phyloP scores from a whole-genome alignment of 768 basidiomycete genomes.

The Pulveroboletus frians region DNA sequence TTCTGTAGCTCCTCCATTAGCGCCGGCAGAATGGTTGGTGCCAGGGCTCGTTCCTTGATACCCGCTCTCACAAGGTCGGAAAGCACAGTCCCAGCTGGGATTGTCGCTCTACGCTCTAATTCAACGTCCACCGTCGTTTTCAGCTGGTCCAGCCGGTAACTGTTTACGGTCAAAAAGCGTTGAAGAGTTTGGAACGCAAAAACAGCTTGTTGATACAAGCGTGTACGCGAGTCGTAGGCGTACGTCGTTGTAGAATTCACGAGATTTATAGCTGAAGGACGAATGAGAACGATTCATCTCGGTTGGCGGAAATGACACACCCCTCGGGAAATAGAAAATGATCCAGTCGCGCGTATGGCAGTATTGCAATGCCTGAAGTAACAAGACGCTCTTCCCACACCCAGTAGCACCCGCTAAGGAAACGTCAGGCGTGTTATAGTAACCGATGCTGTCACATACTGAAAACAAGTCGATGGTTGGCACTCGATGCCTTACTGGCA shows the following conservation, averaged over 20 bases:
- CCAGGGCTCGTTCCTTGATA: slow-evolving; percentile 43
- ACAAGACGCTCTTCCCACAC: slow-evolving; percentile 73
- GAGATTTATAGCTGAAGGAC: slow-evolving; percentile 43
- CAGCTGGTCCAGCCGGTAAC: slow-evolving; percentile 37
- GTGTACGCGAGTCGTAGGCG: slow-evolving; percentile 68
- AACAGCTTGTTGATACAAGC: slow-evolving; percentile 68
- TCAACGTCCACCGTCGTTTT: slow-evolving; percentile 37
- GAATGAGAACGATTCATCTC: not conserved
- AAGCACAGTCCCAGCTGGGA: slow-evolving; percentile 48
- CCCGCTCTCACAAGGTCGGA: slow-evolving; percentile 55
- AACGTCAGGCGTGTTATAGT: not conserved
- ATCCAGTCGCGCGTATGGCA: slow-evolving; percentile 65
- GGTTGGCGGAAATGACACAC: slow-evolving; percentile 35
- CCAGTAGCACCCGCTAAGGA: slow-evolving; percentile 65
- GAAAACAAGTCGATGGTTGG: slow-evolving; percentile 52
- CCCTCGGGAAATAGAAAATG: slow-evolving; percentile 79
- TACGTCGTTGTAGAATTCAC: slow-evolving; percentile 75
- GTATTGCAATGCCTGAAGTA: slow-evolving; percentile 74
- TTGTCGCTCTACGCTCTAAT: slow-evolving; percentile 42
- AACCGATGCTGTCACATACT: slow-evolving; percentile 41
- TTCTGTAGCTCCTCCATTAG: slow-evolving; percentile 56
- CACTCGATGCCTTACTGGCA: slow-evolving; percentile 46
- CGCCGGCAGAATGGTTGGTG: slow-evolving; percentile 53
- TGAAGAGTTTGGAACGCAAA: slow-evolving; percentile 61
- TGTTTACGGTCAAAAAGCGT: slow-evolving; percentile 59